Conservation (phyloP, 2,329 filamentous ascomycete genomes). For the Hypoxylon rubiginosum region DNA sequence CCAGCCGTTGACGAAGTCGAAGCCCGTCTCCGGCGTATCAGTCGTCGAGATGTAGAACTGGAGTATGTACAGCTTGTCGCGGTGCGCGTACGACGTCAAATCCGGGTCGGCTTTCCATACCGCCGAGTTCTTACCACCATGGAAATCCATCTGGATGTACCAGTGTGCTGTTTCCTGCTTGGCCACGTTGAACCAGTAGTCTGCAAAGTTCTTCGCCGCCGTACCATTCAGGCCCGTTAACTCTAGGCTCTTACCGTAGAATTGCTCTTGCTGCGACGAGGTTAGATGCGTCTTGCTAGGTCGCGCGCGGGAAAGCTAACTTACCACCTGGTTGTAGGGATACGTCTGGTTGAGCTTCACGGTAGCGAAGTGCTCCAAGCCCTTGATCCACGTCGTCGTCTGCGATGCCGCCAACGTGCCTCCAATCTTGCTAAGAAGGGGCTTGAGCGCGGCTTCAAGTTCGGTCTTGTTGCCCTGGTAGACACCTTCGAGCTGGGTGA, state of each 20-base stretch:
- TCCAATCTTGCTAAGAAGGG: constrained; percentile 53
- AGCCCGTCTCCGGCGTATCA: constrained; percentile 48
- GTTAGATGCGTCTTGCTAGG: constrained; percentile 26
- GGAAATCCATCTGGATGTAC: constrained; percentile 60
- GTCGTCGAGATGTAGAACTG: constrained; percentile 60
- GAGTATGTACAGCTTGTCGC: constrained; percentile 63
- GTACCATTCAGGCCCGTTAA: constrained; percentile 54
- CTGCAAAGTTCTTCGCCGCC: constrained; percentile 55
- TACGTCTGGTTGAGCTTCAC: constrained; percentile 50
- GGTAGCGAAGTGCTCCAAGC: constrained; percentile 51
- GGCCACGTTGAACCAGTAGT: constrained; percentile 57
- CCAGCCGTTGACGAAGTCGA: constrained; percentile 49
- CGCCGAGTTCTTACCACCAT: constrained; percentile 58
- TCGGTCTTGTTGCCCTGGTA: constrained; percentile 55
- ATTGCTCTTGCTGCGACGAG: constrained; percentile 56
- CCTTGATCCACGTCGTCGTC: constrained; percentile 50
- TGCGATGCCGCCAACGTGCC: constrained; percentile 52
- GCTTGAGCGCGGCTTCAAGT: constrained; percentile 51
- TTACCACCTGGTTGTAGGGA: constrained; percentile 49
- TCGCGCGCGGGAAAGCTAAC: constrained; percentile 15
- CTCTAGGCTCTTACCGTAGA: constrained; percentile 59
- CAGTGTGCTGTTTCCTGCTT: constrained; percentile 55
- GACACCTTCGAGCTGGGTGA: constrained; percentile 56
- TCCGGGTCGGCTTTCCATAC: constrained; percentile 49
- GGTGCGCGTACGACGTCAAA: constrained; percentile 58